Evolutionary conservation across 352 stramenopile genomes (phyloP).

Genomic region (Globisporangium polare): DNA sequence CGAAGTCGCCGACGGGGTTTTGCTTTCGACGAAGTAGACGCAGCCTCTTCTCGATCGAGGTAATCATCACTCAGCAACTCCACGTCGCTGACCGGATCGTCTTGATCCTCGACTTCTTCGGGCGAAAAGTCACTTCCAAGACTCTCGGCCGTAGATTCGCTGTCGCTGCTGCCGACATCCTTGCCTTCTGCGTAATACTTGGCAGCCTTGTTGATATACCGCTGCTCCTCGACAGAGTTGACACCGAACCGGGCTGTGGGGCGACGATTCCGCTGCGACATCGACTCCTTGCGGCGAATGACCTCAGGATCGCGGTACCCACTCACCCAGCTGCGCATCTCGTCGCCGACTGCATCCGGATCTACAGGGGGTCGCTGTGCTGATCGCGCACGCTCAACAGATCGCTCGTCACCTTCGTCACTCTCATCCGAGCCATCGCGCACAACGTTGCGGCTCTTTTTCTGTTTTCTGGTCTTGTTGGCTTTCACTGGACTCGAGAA

Average conservation of each 20-base stretch:
- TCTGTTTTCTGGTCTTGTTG: constrained; percentile 3
- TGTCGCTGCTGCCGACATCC: constrained; percentile 26
- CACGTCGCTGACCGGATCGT: constrained; percentile 19
- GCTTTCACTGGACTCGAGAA: not conserved
- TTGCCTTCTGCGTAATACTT: constrained; percentile 43
- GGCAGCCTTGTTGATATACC: constrained; percentile 21
- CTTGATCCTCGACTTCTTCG: constrained; percentile 30
- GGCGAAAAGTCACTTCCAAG: constrained; percentile 42
- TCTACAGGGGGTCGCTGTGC: constrained; percentile 1
- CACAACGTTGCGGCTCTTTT: constrained; percentile 7
- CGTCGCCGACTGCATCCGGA: constrained; percentile 22
- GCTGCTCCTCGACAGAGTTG: constrained; percentile 38
- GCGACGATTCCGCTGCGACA: constrained; percentile 39
- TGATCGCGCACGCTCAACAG: not conserved
- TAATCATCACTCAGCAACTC: constrained; percentile 52
- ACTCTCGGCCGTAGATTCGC: constrained; percentile 15
- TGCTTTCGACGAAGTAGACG: constrained; percentile 11
- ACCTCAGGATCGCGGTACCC: constrained; percentile 52
- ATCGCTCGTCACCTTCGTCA: not conserved
- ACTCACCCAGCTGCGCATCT: constrained; percentile 61
- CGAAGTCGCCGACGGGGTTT: constrained; percentile 22
- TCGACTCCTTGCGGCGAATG: constrained; percentile 47
- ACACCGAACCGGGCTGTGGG: constrained; percentile 32
- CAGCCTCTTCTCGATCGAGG: constrained; percentile 26
- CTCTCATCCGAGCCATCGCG: constrained; percentile 4